Base-by-base conservation (phyloP, 2,329 filamentous ascomycete species). In the Tolypocladium ovalisporum region DNA sequence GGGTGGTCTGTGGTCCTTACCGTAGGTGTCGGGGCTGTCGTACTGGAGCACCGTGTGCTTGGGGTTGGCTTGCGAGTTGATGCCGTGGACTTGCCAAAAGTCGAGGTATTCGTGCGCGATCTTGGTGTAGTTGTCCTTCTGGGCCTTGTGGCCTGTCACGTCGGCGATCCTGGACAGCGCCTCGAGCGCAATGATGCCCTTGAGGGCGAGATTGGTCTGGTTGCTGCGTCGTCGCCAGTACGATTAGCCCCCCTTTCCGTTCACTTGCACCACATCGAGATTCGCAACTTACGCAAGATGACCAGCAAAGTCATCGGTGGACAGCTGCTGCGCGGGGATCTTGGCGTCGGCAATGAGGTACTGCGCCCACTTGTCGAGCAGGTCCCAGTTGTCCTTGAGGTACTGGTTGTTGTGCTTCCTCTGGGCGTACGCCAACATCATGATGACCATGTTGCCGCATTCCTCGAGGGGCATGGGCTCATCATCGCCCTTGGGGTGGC, bases 301-400 rank as follows among this genome's bases (percentile, higher is more conserved):
- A 44, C 89, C 89, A 1, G 89, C 89, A 68, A 93, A 94, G 67
- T 94, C 89, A 66, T 94, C 89, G 1, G 89, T 94, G 24, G 85
- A 90, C 19, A 94, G 75, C 70, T 93, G 89, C 61, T 89, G 84
- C 3, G 84, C 82, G 3, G 89, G 89, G 58, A 89, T 83, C 47
- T 93, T 75, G 32, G 87, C 82, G 66, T 85, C 88, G 36, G 89
- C 79, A n/a, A 92, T 82, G 27, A 94, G 76, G 67, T 90, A 94
- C 8, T 81, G 77, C 0, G 88, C 90, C 89, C 89, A 94, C 65
- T 90, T 85, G 62, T 84, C 85, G 72, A 90, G 85, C 35, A 92
- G 76, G 2, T 76, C 70, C 71, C 91, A 94, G 67, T 89, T 89
- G 42, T 81, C 76, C 24, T 75, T 72, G 40, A 94, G 77, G 63